phyloP scores from a whole-genome alignment of 2,329 filamentous ascomycete species.

The Bipolaris victoriae region DNA sequence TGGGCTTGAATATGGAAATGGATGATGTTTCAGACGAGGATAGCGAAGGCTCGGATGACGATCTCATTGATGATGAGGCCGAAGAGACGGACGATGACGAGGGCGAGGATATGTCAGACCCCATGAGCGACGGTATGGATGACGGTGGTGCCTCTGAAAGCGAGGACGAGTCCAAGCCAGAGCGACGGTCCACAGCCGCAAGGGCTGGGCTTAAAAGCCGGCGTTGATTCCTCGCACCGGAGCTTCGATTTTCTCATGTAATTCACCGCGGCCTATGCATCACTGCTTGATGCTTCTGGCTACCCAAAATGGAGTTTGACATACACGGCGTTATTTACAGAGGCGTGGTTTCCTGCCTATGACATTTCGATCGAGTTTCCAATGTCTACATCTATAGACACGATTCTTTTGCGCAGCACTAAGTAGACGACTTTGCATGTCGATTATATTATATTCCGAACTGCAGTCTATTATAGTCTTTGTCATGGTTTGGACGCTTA shows the following conservation, averaged over 20 bases:
- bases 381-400: constrained; percentile 1
- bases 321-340: constrained; percentile 6
- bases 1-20: constrained; percentile 58
- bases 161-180: constrained; percentile 49
- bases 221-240: constrained; percentile 21
- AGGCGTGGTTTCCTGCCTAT: constrained; percentile 5
- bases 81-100: constrained; percentile 56
- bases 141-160: constrained; percentile 53
- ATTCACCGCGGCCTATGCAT: constrained; percentile 7
- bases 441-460: neutral
- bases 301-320: constrained; percentile 14
- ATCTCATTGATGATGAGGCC: constrained; percentile 59
- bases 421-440: constrained; percentile 10
- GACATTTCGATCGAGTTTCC: constrained; percentile 5
- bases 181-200: constrained; percentile 42
- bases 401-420: constrained; percentile 10
- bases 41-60: constrained; percentile 44
- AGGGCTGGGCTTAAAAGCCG: constrained; percentile 41
- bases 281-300: constrained; percentile 11
- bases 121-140: constrained; percentile 55
- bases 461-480: neutral
- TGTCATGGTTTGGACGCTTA: neutral
- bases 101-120: constrained; percentile 55
- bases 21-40: constrained; percentile 57
- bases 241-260: constrained; percentile 13